Evolutionary conservation across 495 filamentous ascomycete species (phyloP), one percentile per base, ranked within the genome.

Genomic region (Podospora pseudoanserina): DNA sequence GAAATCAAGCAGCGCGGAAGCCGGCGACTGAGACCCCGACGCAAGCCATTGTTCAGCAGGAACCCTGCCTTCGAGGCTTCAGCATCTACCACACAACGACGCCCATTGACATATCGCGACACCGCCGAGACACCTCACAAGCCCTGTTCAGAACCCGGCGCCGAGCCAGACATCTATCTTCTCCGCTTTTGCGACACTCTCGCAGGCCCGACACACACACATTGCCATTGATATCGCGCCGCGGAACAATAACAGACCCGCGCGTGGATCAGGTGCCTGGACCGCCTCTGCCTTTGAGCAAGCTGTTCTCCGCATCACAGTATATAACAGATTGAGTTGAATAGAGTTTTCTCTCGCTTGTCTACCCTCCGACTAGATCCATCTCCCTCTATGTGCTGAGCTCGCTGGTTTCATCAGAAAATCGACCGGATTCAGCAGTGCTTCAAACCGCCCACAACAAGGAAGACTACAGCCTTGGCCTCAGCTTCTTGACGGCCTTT

Each of bases 1-100:
- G 65, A 65, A 39, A 67, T 55, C 59, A 60, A 65, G 63, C 63
- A 61, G 60, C 49, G 67, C 70, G 56, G 62, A 19, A 64, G 60
- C 64, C 69, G 28, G 63, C 28, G 54, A 28, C 55, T 59, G 59
- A 64, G 58, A 56, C 69, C 4, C 63, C 39, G 23, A 44, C 59
- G 1, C 20, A 15, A 28, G 27, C 9, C 67, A 66, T 68, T 66
- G 66, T 68, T 64, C 28, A 32, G 61, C 61, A 27, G 53, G 23
- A 6, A 53, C 20, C 32, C 60, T 62, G 32, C 32, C 32, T 15
- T 67, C 70, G 64, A 71, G 67, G 67, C 64, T 68, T 26, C 63
- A 61, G 60, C 60, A 16, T 23, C 20, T 18, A 49, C 30, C 65
- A 54, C 65, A 54, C 55, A n/a, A n/a, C 56, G 28, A 71, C 63